Conservation (phyloP, 2,329 filamentous ascomycete species). For the Fusarium neocosmosporiellum region DNA sequence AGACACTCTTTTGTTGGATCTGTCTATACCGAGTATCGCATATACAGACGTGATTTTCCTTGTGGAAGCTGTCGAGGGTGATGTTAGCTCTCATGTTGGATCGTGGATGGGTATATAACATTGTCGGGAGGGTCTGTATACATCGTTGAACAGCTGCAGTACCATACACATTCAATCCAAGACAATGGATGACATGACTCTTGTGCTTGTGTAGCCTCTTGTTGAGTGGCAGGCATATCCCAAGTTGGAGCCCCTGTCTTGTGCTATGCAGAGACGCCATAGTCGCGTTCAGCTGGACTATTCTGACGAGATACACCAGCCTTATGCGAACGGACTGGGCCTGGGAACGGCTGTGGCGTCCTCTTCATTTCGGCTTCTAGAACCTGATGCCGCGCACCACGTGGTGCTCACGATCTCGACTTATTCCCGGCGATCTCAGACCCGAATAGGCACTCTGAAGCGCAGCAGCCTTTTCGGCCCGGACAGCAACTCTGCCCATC, state of each 20-base stretch:
- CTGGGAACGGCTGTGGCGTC: neutral
- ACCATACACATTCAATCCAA: neutral
- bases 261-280: neutral
- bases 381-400: neutral
- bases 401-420: neutral
- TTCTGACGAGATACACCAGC: neutral
- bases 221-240: neutral
- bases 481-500: neutral
- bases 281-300: neutral
- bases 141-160: neutral
- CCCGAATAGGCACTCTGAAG: constrained; percentile 13
- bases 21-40: constrained; percentile 5
- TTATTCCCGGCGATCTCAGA: neutral
- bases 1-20: constrained; percentile 7
- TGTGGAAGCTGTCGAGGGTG: neutral
- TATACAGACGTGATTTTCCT: constrained; percentile 7
- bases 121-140: neutral
- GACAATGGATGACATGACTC: neutral
- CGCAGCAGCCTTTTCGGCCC: neutral
- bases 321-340: neutral
- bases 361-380: neutral
- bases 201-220: neutral
- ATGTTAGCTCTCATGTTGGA: neutral
- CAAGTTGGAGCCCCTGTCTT: neutral
- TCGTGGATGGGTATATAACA: neutral